phyloP scores from a whole-genome alignment of 1,284 basidiomycete genomes.

The Caloboletus firmus region DNA sequence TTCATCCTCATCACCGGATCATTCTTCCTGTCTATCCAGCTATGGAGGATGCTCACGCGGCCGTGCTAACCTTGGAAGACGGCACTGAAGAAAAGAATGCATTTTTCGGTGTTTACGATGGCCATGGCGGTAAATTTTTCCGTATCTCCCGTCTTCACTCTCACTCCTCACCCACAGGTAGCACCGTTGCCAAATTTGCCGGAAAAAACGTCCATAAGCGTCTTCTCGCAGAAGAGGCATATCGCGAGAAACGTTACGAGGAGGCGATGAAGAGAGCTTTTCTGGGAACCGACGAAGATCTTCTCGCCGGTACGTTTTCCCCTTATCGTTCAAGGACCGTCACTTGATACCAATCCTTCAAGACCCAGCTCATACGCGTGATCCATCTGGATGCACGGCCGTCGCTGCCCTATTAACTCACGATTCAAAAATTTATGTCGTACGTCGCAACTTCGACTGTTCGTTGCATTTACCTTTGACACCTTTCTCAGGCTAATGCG shows the following conservation, averaged over 20 bases:
- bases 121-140: slow-evolving; percentile 79
- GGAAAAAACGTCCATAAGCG: slow-evolving; percentile 88
- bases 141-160: slow-evolving; percentile 4
- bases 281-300: slow-evolving; percentile 92
- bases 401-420: slow-evolving; percentile 83
- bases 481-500: slow-evolving; percentile 79
- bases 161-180: slow-evolving; percentile 51
- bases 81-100: slow-evolving; percentile 56
- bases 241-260: slow-evolving; percentile 69
- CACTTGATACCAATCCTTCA: neutral
- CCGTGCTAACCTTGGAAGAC: slow-evolving; percentile 67
- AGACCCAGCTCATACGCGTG: slow-evolving; percentile 87
- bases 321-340: neutral
- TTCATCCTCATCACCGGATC: neutral
- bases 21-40: slow-evolving; percentile 45
- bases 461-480: neutral
- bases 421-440: slow-evolving; percentile 79
- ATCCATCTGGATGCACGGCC: slow-evolving; percentile 97
- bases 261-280: slow-evolving; percentile 87
- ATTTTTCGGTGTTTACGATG: slow-evolving; percentile 98
- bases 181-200: slow-evolving; percentile 87
- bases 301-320: slow-evolving; percentile 70
- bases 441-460: slow-evolving; percentile 37
- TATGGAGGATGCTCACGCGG: slow-evolving; percentile 98
- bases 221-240: slow-evolving; percentile 72